These are phyloP conservation scores for Nemania sp. DNA, from an alignment of 2,329 filamentous ascomycete genomes.

Conservation along the genomic window DNA sequence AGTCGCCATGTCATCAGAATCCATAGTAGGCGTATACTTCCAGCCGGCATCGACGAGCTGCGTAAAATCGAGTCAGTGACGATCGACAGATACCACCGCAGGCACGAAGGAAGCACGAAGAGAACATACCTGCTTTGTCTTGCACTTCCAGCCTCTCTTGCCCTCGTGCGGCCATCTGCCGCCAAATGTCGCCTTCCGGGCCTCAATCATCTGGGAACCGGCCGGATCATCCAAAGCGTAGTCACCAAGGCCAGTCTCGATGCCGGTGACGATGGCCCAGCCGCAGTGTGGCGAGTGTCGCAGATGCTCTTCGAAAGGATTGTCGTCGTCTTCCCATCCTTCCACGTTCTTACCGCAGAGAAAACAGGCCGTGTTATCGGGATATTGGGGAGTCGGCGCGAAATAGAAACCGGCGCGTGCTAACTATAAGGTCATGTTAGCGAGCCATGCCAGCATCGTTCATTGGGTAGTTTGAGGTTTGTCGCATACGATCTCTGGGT, in stretches of 20 bases:
- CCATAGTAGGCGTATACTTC: conserved; percentile 84
- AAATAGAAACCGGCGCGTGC: conserved; percentile 92
- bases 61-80: conserved; percentile 7
- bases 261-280: conserved; percentile 75
- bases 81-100: not conserved
- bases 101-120: not conserved
- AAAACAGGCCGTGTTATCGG: conserved; percentile 90
- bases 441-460: conserved; percentile 11
- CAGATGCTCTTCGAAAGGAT: conserved; percentile 82
- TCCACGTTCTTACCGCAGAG: conserved; percentile 82
- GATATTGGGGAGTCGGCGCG: conserved; percentile 71
- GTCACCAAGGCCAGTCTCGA: conserved; percentile 63
- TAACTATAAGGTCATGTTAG: conserved; percentile 57
- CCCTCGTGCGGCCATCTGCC: conserved; percentile 85
- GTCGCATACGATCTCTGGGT: conserved; percentile 62
- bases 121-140: conserved; percentile 73
- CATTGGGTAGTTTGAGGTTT: not conserved
- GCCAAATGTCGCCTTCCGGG: conserved; percentile 82
- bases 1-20: conserved; percentile 85
- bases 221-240: conserved; percentile 74
- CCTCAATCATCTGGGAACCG: conserved; percentile 70
- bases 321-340: conserved; percentile 88
- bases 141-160: conserved; percentile 88
- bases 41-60: conserved; percentile 90
- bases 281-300: conserved; percentile 81